Evolutionary conservation across 495 filamentous ascomycete genomes (phyloP).

Genomic region (Filosporella fistucella): DNA sequence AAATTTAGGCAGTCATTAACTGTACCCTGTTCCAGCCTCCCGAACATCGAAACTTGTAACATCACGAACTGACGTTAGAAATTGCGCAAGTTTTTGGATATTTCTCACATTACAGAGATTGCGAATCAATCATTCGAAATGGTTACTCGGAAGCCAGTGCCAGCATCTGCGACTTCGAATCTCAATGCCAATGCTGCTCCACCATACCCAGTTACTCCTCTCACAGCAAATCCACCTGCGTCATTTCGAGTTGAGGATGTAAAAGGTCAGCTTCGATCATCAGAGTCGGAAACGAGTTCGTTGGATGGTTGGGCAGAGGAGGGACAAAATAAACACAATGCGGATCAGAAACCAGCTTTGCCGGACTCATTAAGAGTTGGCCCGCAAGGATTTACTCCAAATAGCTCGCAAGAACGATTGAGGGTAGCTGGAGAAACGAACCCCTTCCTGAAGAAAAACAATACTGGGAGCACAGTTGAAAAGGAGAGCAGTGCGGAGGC

Average conservation of each 20-base stretch:
- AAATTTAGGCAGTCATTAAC: too few species aligned
- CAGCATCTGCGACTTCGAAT: slow-evolving; percentile 19
- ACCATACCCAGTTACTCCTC: slow-evolving; percentile 22
- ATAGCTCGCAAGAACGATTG: slow-evolving; percentile 16
- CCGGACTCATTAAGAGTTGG: slow-evolving; percentile 28
- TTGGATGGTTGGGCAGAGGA: slow-evolving; percentile 34
- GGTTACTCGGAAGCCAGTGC: slow-evolving; percentile 38
- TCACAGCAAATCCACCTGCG: slow-evolving; percentile 23
- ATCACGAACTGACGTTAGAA: too few species aligned
- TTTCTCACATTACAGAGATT: background rate
- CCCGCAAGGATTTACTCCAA: slow-evolving; percentile 17
- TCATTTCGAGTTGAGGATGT: slow-evolving; percentile 28
- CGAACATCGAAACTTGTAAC: too few species aligned
- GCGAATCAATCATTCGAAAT: slow-evolving; percentile 16
- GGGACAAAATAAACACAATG: slow-evolving; percentile 6
- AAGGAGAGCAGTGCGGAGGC: slow-evolving; percentile 22
- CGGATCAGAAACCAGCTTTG: slow-evolving; percentile 15
- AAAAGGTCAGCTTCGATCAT: slow-evolving; percentile 24
- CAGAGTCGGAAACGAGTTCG: slow-evolving; percentile 29
- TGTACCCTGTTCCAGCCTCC: too few species aligned
- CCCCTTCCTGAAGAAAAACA: slow-evolving; percentile 44
- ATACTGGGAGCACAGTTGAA: slow-evolving; percentile 9
- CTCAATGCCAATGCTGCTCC: slow-evolving; percentile 1
- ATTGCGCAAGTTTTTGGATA: too few species aligned
- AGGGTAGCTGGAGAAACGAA: slow-evolving; percentile 35